Base-by-base conservation (phyloP, 2,329 filamentous ascomycete genomes). In the Aspergillus hiratsukae region DNA sequence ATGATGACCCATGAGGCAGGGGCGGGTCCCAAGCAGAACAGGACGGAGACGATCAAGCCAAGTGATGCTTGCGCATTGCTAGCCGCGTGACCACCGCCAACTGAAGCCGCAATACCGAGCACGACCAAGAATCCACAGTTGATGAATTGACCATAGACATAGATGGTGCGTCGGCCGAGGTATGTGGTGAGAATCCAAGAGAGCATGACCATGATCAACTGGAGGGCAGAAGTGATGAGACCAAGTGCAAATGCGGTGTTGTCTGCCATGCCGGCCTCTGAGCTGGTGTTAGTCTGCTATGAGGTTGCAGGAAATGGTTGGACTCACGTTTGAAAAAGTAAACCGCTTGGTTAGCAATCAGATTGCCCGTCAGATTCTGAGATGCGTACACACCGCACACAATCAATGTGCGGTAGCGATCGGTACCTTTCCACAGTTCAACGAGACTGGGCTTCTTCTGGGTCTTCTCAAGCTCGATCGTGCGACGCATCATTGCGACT, bases 1-100 rank as follows among this genome's bases (percentile, higher is more conserved):
- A 88, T 87, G 62, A 87, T 85, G 72, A 84, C 82, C 80, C 81
- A 88, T 9, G 85, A 87, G 43, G 82, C 81, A 49, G 85, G 85
- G 1, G 83, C 85, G 27, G 83, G 83, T 62, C 82, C 83, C 17
- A 85, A 70, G 45, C 80, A 82, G 75, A 87, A 89, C 31, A 87
- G 72, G 55, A 88, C 82, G 28, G 85, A 87, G 65, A 88, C 77
- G 62, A 87, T 84, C 52, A 88, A 75, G 60, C 85, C 85, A 25
- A 88, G 74, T 7, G 80, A 82, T 8, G 85, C 85, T 69, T 85
- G 82, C 2, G 85, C 84, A 31, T 80, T 72, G 51, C 69, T 77
- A 48, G 82, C 65, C 5, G 78, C 31, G 0, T 2, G 6, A 35
- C 31, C 3, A 17, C 0, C 0, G 31, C 31, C 31, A 6, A 35